Base-by-base conservation (phyloP, 1,139 yeast species). In the Suhomyces guaymorum region DNA sequence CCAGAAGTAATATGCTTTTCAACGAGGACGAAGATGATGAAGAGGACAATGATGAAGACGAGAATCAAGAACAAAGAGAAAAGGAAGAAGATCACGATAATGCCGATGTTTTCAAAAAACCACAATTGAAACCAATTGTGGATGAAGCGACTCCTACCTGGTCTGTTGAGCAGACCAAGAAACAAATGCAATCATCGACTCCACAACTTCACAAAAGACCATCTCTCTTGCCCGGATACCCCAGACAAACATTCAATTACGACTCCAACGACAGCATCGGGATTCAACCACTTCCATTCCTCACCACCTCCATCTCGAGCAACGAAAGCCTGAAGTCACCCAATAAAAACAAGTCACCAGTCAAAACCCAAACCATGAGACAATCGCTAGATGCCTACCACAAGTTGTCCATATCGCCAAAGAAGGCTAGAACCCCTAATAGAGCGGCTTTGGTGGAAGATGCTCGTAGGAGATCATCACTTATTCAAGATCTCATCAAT, bases 401-500 rank as follows among this genome's bases (percentile, higher is more conserved):
- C 41, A 52, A 66, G 46, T 52, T 63, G 16, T 62, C 60, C 37
- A 61, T 61, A 26, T 70, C 61, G 35, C 74, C 66, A 17, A 53
- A 54, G 43, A 65, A 55, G 37, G 19, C 19, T 6, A 42, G 45
- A 3, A 57, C 70, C 2, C 66, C 67, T 2, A 44, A 33, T 36
- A 39, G 46, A 32, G 35, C 41, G 26, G 40, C 35, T 27, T 26
- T 41, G 42, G 43, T 38, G 32, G 45, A 48, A 48, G 41, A 52
- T 44, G 42, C 47, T 8, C 52, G 57, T 17, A 51, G 63, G 31
- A 53, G 76, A 32, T 66, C 75, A 6, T 62, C 74, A 16, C 53
- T 69, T 46, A 67, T 73, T 12, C 69, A 68, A 36, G 61, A 63
- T 31, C 61, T 66, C 28, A 54, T 68, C 31, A 70, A 73, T 39